Evolutionary conservation across 441 rosid species (phyloP).

Genomic region (Arabidopsis hybrid): DNA sequence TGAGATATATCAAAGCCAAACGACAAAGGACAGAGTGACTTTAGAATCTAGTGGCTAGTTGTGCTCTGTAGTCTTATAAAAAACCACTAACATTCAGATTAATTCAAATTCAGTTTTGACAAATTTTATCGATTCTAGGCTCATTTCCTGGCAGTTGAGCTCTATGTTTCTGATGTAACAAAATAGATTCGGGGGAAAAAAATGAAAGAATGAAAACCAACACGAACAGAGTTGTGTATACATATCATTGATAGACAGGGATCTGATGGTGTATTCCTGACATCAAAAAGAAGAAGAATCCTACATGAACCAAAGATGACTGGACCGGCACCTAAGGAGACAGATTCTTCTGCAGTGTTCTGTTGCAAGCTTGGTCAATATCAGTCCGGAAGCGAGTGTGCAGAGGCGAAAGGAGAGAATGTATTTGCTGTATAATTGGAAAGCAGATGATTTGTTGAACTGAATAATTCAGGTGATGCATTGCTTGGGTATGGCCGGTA

Average conservation of each 20-base stretch:
- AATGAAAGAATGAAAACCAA: not conserved
- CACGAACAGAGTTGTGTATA: slow-evolving; percentile 7
- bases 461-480: slow-evolving; percentile 39
- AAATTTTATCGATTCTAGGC: slow-evolving; percentile 29
- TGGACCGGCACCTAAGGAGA: not conserved
- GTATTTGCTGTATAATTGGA: slow-evolving; percentile 59
- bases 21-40: slow-evolving; percentile 56
- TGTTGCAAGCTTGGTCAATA: slow-evolving; percentile 42
- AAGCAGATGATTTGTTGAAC: slow-evolving; percentile 59
- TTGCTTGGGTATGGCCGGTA: slow-evolving; percentile 66
- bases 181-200: not conserved
- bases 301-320: not conserved
- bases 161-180: slow-evolving; percentile 8
- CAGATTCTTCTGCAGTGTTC: slow-evolving; percentile 24
- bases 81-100: slow-evolving; percentile 17
- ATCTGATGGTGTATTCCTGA: not conserved
- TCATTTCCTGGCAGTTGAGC: slow-evolving; percentile 7
- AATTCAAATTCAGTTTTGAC: slow-evolving; percentile 3
- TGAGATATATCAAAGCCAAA: slow-evolving; percentile 72
- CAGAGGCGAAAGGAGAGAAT: slow-evolving; percentile 71
- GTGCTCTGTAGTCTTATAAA: slow-evolving; percentile 6
- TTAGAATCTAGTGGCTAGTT: slow-evolving; percentile 4
- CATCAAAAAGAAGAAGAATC: not conserved
- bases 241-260: slow-evolving; percentile 8
- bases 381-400: slow-evolving; percentile 78